These are phyloP conservation scores for Stellera chamaejasme DNA, from an alignment of 345 rosid genomes.

Conservation along the genomic window DNA sequence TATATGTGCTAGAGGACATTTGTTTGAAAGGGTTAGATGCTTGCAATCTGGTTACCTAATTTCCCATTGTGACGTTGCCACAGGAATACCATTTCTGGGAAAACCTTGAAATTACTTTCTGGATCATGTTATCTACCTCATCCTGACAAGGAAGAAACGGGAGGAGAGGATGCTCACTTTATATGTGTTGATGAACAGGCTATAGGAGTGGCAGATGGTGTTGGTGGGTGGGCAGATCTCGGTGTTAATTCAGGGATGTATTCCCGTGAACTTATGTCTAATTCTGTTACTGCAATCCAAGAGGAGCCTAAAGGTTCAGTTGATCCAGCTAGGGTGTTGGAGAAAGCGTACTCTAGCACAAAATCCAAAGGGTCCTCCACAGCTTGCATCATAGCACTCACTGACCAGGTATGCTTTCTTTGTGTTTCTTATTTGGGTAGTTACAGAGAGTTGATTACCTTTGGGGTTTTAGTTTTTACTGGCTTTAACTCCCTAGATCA, in stretches of 20 bases:
- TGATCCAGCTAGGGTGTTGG: slow-evolving; percentile 83
- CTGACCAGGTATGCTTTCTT: slow-evolving; percentile 48
- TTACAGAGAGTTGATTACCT: too few relatives aligned
- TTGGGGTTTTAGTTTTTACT: too few relatives aligned
- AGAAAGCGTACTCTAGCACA: slow-evolving; percentile 86
- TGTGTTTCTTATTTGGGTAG: too few relatives aligned
- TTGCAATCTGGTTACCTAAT: not conserved
- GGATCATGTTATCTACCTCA: slow-evolving; percentile 92
- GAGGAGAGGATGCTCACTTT: slow-evolving; percentile 99
- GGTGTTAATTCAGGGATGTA: slow-evolving; percentile 84
- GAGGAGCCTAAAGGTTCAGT: slow-evolving; percentile 87
- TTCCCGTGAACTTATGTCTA: slow-evolving; percentile 91
- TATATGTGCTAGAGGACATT: not conserved
- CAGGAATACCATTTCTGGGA: slow-evolving; percentile 41
- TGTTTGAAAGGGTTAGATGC: not conserved
- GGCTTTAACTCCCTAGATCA: too few relatives aligned
- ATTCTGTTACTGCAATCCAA: slow-evolving; percentile 67
- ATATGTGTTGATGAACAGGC: slow-evolving; percentile 80
- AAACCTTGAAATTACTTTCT: slow-evolving; percentile 63
- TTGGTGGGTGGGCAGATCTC: slow-evolving; percentile 96
- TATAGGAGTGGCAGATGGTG: slow-evolving; percentile 95
- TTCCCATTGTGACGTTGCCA: slow-evolving; percentile 10
- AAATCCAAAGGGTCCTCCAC: slow-evolving; percentile 91
- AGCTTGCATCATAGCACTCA: slow-evolving; percentile 89
- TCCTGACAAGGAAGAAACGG: slow-evolving; percentile 98